Base-by-base conservation (phyloP, 176 grass and related monocot genomes). In the Eleusine coracana region DNA sequence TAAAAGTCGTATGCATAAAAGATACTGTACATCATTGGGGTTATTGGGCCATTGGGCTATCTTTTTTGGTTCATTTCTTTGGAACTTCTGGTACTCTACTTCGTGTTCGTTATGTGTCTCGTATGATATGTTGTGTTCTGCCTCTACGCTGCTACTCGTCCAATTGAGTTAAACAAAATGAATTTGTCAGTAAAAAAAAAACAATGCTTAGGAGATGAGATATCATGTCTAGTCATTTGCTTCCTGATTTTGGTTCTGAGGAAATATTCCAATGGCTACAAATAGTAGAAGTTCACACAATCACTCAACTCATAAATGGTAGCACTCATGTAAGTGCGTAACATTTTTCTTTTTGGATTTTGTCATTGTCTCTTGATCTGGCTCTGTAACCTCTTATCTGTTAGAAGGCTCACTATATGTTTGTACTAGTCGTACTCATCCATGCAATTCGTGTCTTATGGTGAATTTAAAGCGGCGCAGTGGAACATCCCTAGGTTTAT, bases 271-370 rank as follows among this genome's bases (percentile, higher is more conserved):
- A 49, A n/a, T 82, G 42, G 17, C 5, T 29, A 66, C 60, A 66
- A 52, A 37, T 41, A 34, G 55, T 11, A 42, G 61, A n/a, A 2
- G 3, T 69, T 56, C 36, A 10, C 62, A 18, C 17, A 5, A 52
- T 67, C 20, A 79, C 77, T 52, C 44, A 51, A 3, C 16, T 12
- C 76, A 36, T 79, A 66, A 45, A 49, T 79, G 76, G 29, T 36
- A 15, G 16, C 27, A 51, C 18, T 36, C 6, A 39, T 72, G 56
- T 41, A 49, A 15, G 31, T 7, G 14, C 39, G 27, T 49, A 23
- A 34, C 31, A 34, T 34, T 34, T 9, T 73, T 11, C 48, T 49
- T 49, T 63, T n/a, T 82, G 18, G 23, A 63, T 48, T 61, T 23
- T 49, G 2, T 63, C 40, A 10, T 55, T 55, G 34, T 74, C 8